phyloP scores from a whole-genome alignment of 1,139 yeast genomes.

The Kodamaea fungicola region DNA sequence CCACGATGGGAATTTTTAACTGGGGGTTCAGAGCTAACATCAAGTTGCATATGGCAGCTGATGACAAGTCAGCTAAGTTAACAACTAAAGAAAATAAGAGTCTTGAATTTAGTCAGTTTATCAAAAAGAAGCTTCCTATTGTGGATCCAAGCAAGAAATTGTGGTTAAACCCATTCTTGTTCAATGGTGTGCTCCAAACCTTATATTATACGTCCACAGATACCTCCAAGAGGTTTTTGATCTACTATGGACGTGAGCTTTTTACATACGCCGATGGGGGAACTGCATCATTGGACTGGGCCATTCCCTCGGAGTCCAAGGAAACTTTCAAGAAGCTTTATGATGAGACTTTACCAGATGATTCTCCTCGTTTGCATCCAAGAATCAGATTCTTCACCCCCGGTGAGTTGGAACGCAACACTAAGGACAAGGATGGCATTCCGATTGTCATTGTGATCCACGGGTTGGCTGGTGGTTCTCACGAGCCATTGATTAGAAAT shows the following conservation, averaged over 20 bases:
- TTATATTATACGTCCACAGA: conserved; percentile 58
- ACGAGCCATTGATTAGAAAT: conserved; percentile 81
- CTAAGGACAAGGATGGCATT: conserved; percentile 26
- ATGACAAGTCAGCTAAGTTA: conserved; percentile 17
- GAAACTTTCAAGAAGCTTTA: conserved; percentile 49
- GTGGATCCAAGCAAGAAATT: conserved; percentile 36
- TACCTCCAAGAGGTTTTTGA: conserved; percentile 48
- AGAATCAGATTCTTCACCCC: conserved; percentile 69
- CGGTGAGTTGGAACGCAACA: conserved; percentile 25
- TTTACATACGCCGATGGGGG: conserved; percentile 62
- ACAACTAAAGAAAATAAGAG: conserved; percentile 12
- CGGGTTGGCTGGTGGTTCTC: conserved; percentile 91
- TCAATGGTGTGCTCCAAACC: conserved; percentile 78
- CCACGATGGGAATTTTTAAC: conserved; percentile 14
- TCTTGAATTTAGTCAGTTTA: conserved; percentile 21
- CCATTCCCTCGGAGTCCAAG: conserved; percentile 47
- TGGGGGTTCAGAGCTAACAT: conserved; percentile 44
- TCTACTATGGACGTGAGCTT: conserved; percentile 76
- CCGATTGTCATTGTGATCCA: conserved; percentile 75
- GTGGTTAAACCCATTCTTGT: conserved; percentile 59
- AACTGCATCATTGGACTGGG: conserved; percentile 76
- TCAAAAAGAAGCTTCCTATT: conserved; percentile 20
- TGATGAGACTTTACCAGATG: conserved; percentile 55
- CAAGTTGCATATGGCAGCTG: conserved; percentile 23
- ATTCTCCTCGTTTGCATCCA: conserved; percentile 73